Base-by-base conservation (phyloP, 2,329 filamentous ascomycete genomes). In the Ambrosiella beaveri region DNA sequence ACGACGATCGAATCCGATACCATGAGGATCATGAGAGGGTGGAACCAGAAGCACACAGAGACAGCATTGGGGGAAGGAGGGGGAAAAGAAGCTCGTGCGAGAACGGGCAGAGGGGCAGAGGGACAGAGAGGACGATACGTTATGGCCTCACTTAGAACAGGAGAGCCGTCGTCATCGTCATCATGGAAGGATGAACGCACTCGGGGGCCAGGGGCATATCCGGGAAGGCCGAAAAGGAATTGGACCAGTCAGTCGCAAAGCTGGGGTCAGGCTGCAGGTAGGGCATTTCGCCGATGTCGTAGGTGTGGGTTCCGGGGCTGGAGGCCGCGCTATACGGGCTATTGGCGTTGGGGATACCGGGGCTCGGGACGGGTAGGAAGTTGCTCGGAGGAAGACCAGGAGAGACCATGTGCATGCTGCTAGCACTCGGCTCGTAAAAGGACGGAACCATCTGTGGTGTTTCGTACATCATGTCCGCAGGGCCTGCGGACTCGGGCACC, bases 141-240 rank as follows among this genome's bases (percentile, higher is more conserved):
- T 36, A 38, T 52, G 54, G 58, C 54, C 49, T 54, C 52, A 38
- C 40, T 40, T 59, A 15, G 49, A 53, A 59, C 12, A 59, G 54
- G 41, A 57, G 58, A 57, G 54, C 47, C 49, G 51, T 52, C 51
- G 17, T 19, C 51, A 53, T 9, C 19, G 54, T 50, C 54, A 49
- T 53, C 54, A 56, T 54, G 40, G 49, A 59, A 59, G 58, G 54
- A 53, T 47, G 54, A 57, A 59, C 58, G 58, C 58, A 59, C 58
- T 59, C 58, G 49, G 58, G 49, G 49, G 54, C 58, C 49, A 59
- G 56, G 41, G 49, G 38, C 58, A 55, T 53, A 52, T 45, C 38
- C 41, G 11, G 35, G 54, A 45, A 39, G 8, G 40, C 27, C 15
- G n/a, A 15, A 54, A 13, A 49, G 40, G 51, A 15, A 36, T 38